These are phyloP conservation scores for Fusarium tupiense DNA, from an alignment of 2,329 filamentous ascomycete genomes.

Conservation along the genomic window DNA sequence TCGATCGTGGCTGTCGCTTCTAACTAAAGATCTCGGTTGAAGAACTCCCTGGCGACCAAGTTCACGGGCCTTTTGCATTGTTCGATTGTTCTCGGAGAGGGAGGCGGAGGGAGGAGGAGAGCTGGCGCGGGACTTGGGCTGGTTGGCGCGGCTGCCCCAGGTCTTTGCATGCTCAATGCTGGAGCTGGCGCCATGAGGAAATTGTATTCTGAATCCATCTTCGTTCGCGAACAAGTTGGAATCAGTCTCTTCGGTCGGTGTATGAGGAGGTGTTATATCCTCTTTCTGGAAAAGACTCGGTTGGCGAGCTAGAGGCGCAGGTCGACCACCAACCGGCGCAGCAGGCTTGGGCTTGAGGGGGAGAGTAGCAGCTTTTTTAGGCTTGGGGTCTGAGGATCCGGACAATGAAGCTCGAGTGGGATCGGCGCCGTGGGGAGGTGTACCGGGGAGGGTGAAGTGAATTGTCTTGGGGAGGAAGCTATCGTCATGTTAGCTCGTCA, in stretches of 20 bases:
- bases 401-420: constrained; percentile 41
- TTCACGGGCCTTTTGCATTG: constrained; percentile 65
- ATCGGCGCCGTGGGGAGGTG: constrained; percentile 53
- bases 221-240: constrained; percentile 66
- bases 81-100: constrained; percentile 74
- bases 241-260: constrained; percentile 57
- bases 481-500: constrained; percentile 32
- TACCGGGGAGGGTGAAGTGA: constrained; percentile 78
- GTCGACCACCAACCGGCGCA: constrained; percentile 29
- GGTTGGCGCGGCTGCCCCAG: constrained; percentile 80
- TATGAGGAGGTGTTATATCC: constrained; percentile 65
- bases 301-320: constrained; percentile 49
- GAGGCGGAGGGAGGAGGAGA: constrained; percentile 79
- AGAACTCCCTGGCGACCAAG: constrained; percentile 66
- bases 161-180: constrained; percentile 76
- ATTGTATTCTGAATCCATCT: constrained; percentile 66
- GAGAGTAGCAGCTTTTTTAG: background rate
- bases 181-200: constrained; percentile 64
- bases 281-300: constrained; percentile 64
- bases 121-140: constrained; percentile 79
- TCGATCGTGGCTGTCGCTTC: constrained; percentile 72
- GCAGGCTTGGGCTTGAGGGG: constrained; percentile 6
- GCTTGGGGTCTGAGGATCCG: constrained; percentile 39
- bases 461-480: constrained; percentile 94
- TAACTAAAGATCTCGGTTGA: constrained; percentile 61